Base-by-base conservation (phyloP, 257 asterid species). In the Schizonepeta tenuifolia region DNA sequence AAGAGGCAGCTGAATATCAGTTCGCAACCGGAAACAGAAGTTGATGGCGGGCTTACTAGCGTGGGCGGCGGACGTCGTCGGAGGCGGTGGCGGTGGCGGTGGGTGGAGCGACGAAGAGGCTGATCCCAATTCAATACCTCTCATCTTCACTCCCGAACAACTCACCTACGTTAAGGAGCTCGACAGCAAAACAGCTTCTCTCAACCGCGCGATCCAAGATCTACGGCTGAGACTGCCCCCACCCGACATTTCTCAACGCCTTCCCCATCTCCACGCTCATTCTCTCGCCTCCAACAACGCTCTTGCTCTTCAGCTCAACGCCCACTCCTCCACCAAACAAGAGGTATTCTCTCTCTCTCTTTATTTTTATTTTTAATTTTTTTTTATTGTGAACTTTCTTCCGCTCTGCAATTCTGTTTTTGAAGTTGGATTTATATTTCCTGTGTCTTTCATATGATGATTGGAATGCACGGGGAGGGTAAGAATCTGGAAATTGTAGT, bases 31-130 rank as follows among this genome's bases (percentile, higher is more conserved):
- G 15, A 46, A 69, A 61, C 51, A 57, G 26, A 21, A 57, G 41
- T 60, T 51, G 65, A 94, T 94, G 99, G 98, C 98, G 13, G 97
- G 98, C n/a, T 81, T 95, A 62, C 86, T 95, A 43, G 96, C 98
- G 14, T 95, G 99, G 99, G 99, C 99, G 75, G 95, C 99, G 62
- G 99, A 92, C 77, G 99, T 95, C 71, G 98, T 95, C 40, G 96
- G 97, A 54, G 83, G 91, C 67, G 87, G 88, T 7, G 91, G 91
- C 67, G 87, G 88, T 7, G 91, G 84, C 46, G 79, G 83, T 7
- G 87, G 83, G 44, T 67, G 79, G 67, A 81, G 82, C 71, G 85
- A 79, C 76, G 92, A 75, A 8, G 97, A 86, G 13, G 81, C 82
- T 63, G 82, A 82, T 58, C 88, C 85, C 11, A 56, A 79, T 80